Evolutionary conservation across 2,329 filamentous ascomycete genomes (phyloP).

Genomic region (Xylaria sp.): DNA sequence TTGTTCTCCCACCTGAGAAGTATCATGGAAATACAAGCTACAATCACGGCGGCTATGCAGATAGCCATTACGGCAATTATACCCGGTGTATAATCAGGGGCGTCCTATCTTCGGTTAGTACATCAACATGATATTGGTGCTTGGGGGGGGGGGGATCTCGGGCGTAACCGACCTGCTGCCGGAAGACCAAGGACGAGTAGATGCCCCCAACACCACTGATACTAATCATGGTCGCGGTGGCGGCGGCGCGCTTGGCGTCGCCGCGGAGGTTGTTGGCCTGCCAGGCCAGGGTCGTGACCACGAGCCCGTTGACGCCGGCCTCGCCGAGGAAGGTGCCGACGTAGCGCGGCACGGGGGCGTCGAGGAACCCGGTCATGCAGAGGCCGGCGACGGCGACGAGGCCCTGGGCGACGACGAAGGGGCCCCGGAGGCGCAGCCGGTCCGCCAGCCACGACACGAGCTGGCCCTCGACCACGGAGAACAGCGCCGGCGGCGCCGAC

Average conservation of each 20-base stretch:
- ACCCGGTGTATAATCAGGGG: conserved; percentile 22
- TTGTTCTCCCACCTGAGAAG: conserved; percentile 15
- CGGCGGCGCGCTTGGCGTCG: conserved; percentile 28
- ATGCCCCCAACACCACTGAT: conserved; percentile 26
- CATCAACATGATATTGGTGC: background rate
- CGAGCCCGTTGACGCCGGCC: conserved; percentile 35
- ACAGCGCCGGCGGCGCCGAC: conserved; percentile 41
- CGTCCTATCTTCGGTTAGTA: conserved; percentile 14
- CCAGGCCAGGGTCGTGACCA: conserved; percentile 36
- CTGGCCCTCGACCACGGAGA: conserved; percentile 38
- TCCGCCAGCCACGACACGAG: conserved; percentile 39
- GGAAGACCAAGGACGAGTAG: conserved; percentile 25
- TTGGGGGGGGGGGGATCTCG: too few species aligned
- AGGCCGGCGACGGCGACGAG: conserved; percentile 27
- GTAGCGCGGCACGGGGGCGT: conserved; percentile 24
- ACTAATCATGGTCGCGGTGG: conserved; percentile 23
- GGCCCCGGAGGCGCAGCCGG: conserved; percentile 30
- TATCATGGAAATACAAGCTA: conserved; percentile 22
- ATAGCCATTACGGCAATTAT: conserved; percentile 29
- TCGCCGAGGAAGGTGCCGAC: conserved; percentile 37
- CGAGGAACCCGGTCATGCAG: conserved; percentile 29
- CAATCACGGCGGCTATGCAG: conserved; percentile 23
- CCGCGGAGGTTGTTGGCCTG: conserved; percentile 39
- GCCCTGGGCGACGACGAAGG: conserved; percentile 25
- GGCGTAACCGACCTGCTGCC: conserved; percentile 24